Evolutionary conservation across 768 basidiomycete species (phyloP).

Genomic region (Tulasnella sp.): DNA sequence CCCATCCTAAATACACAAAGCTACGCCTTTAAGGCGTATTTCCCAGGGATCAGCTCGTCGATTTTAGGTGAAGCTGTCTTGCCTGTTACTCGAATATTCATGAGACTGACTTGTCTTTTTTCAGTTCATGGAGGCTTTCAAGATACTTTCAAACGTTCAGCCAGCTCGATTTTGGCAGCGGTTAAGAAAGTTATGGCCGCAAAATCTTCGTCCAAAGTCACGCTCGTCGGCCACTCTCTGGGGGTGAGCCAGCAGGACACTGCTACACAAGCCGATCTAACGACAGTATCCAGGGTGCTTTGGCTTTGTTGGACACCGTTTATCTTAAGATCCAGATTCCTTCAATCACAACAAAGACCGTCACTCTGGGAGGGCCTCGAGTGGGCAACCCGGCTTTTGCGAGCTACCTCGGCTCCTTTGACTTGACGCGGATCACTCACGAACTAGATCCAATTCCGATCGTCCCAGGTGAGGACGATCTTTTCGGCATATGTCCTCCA

Average conservation of each 20-base stretch:
- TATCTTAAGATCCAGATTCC: slow-evolving; percentile 28
- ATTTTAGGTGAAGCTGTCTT: not conserved
- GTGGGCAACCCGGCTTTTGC: slow-evolving; percentile 46
- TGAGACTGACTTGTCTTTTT: not conserved
- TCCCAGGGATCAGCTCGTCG: slow-evolving; percentile 17
- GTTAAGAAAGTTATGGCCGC: slow-evolving; percentile 23
- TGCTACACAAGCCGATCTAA: not conserved
- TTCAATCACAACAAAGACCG: slow-evolving; percentile 23
- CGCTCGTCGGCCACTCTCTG: slow-evolving; percentile 26
- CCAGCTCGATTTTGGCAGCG: slow-evolving; percentile 6
- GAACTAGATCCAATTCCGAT: slow-evolving; percentile 34
- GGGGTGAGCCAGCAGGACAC: not conserved
- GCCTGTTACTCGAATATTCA: not conserved
- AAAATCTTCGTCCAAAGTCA: slow-evolving; percentile 11
- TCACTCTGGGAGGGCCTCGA: slow-evolving; percentile 25
- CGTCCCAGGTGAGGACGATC: slow-evolving; percentile 28
- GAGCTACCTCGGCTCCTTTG: slow-evolving; percentile 43
- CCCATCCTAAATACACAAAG: not conserved
- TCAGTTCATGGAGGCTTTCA: slow-evolving; percentile 24
- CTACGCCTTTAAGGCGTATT: not conserved
- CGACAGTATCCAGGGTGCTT: slow-evolving; percentile 2
- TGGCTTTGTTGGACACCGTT: slow-evolving; percentile 18
- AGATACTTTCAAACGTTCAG: slow-evolving; percentile 10
- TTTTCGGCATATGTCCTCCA: not conserved
- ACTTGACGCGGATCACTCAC: slow-evolving; percentile 30